phyloP scores from a whole-genome alignment of 169 alveolate genomes.

The Plasmodium ovale region DNA sequence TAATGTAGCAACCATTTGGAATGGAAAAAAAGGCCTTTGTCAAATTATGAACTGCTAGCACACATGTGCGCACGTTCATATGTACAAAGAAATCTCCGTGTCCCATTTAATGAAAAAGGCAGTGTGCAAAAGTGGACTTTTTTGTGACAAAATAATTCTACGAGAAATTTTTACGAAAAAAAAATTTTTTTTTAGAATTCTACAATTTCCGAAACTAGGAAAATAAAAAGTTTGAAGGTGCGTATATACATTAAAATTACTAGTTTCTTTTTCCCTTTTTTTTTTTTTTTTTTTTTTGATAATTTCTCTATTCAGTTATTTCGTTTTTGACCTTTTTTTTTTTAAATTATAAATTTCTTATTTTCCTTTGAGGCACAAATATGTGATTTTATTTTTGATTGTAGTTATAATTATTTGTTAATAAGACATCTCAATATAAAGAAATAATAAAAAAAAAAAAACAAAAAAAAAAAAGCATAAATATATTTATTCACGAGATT shows the following conservation, averaged over 20 bases:
- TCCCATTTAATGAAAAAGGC: slow-evolving; percentile 1
- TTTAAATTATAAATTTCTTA: slow-evolving; percentile 14
- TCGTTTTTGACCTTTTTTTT: slow-evolving; percentile 22
- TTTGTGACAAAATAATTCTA: slow-evolving; percentile 46
- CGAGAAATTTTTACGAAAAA: slow-evolving; percentile 57
- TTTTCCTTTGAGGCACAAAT: slow-evolving; percentile 11
- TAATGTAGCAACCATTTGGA: slow-evolving; percentile 3
- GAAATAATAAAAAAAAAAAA: slow-evolving; percentile 6
- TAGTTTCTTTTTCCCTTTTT: slow-evolving; percentile 10
- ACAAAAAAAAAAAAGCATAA: slow-evolving; percentile 8
- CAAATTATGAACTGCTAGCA: no score
- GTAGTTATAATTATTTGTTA: neutral
- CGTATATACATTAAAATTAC: slow-evolving; percentile 57
- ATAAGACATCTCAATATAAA: slow-evolving; percentile 33
- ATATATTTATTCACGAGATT: neutral
- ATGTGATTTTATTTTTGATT: slow-evolving; percentile 1
- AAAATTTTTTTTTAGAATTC: slow-evolving; percentile 41
- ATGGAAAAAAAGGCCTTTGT: slow-evolving; percentile 8
- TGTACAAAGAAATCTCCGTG: neutral
- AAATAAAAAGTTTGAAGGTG: slow-evolving; percentile 67
- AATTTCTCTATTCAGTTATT: slow-evolving; percentile 32
- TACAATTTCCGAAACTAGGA: slow-evolving; percentile 30
- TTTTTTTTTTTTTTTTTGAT: slow-evolving; percentile 23
- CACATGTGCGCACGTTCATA: neutral
- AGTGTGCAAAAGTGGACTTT: slow-evolving; percentile 34